Evolutionary conservation across 169 alveolate species (phyloP).

Genomic region (Cryptosporidium tyzzeri): DNA sequence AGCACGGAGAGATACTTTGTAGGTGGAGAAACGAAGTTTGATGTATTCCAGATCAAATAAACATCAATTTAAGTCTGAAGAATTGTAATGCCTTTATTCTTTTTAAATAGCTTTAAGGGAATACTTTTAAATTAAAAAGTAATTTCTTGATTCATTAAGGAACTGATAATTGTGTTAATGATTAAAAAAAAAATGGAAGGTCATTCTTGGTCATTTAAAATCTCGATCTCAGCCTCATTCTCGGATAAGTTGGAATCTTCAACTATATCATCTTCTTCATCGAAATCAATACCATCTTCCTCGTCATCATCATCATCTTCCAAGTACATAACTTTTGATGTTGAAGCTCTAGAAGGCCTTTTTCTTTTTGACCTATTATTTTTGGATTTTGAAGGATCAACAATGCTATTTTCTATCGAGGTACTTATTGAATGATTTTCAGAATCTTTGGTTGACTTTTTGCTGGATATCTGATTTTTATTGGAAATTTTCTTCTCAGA

Average conservation of each 20-base stretch:
- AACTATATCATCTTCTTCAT: background rate
- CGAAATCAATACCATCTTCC: background rate
- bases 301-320: constrained; percentile 1
- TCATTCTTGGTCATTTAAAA: background rate
- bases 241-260: constrained; percentile 24
- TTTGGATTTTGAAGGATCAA: background rate
- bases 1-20: constrained; percentile 46
- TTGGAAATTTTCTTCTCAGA: background rate
- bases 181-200: background rate
- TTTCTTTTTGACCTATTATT: constrained; percentile 20
- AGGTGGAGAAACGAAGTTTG: constrained; percentile 40
- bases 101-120: background rate
- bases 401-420: background rate
- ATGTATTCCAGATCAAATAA: constrained; percentile 17
- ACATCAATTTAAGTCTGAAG: background rate
- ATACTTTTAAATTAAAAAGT: background rate
- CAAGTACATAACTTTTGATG: background rate
- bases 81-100: background rate
- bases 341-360: background rate
- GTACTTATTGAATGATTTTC: background rate
- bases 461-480: background rate
- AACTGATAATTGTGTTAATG: background rate
- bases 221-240: background rate
- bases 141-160: background rate
- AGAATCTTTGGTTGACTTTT: constrained; percentile 1